Evolutionary conservation across 352 stramenopile species (phyloP).

Genomic region (Plasmopara muralis): DNA sequence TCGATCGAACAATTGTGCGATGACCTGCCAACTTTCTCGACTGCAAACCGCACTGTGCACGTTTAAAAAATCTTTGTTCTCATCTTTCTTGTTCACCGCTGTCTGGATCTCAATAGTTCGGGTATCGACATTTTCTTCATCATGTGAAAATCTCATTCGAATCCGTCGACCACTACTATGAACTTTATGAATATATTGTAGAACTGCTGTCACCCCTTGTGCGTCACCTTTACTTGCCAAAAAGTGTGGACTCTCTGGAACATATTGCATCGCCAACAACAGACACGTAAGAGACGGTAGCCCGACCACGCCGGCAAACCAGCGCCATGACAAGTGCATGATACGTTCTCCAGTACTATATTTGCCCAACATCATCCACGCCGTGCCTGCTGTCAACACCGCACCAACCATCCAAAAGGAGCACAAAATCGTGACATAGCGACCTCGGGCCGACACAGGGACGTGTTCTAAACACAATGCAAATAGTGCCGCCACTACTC

Average conservation of each 20-base stretch:
- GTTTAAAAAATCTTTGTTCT: neutral
- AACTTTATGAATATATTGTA: constrained; percentile 55
- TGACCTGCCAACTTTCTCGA: constrained; percentile 41
- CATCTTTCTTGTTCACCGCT: neutral
- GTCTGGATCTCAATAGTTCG: constrained; percentile 12
- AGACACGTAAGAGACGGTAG: constrained; percentile 69
- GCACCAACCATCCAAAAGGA: constrained; percentile 90
- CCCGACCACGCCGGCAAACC: constrained; percentile 70
- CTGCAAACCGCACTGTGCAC: constrained; percentile 39
- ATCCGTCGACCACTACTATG: constrained; percentile 43
- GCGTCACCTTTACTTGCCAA: constrained; percentile 58
- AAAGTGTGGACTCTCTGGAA: constrained; percentile 83
- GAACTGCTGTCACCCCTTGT: constrained; percentile 39
- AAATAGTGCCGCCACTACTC: constrained; percentile 82
- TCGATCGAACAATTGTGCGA: constrained; percentile 43
- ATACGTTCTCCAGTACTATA: constrained; percentile 49
- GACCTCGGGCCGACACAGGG: constrained; percentile 51
- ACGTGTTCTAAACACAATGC: constrained; percentile 84
- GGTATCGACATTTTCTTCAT: constrained; percentile 32
- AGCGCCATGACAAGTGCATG: constrained; percentile 71
- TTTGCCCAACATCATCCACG: constrained; percentile 84
- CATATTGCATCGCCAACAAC: constrained; percentile 48
- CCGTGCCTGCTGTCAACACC: constrained; percentile 67
- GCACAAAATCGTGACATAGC: constrained; percentile 83
- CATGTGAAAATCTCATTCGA: constrained; percentile 63